Conservation (phyloP, 768 basidiomycete species). For the Strobilomyces dryophilus region DNA sequence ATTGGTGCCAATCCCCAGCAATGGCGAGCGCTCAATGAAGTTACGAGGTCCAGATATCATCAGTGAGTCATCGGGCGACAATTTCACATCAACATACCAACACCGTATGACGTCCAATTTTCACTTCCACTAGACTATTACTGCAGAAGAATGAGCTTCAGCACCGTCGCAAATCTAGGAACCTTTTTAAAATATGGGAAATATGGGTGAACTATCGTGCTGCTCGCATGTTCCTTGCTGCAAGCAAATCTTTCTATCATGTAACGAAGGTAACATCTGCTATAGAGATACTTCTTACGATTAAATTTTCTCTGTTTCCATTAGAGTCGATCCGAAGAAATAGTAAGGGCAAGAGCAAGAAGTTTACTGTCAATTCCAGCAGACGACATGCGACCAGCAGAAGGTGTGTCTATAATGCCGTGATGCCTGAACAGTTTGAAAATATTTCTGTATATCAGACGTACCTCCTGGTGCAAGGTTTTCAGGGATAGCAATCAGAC, state of each 20-base stretch:
- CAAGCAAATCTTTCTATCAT: neutral
- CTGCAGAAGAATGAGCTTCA: neutral
- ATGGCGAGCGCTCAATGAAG: neutral
- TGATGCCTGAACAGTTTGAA: neutral
- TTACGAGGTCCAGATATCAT: neutral
- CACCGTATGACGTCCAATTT: too few relatives aligned
- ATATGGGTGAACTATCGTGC: constrained; percentile 1
- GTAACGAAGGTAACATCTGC: constrained; percentile 3
- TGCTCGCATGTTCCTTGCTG: neutral
- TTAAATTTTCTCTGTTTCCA: neutral
- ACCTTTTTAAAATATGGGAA: neutral
- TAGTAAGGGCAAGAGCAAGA: neutral
- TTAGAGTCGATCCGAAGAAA: constrained; percentile 9
- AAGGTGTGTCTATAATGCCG: neutral
- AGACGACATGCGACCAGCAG: neutral
- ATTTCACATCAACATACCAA: neutral
- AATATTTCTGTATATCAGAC: neutral
- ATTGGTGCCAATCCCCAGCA: neutral
- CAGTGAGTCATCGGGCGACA: neutral
- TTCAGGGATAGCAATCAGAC: constrained; percentile 1
- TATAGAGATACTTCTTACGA: neutral
- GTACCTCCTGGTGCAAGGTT: neutral
- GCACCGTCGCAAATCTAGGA: neutral
- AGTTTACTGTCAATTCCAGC: neutral
- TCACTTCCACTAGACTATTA: neutral